Percentiles rank a stretch among this genome's conserved stretches.
These are phyloP conservation scores for Ceratocystis destructans DNA, from an alignment of 2,329 filamentous ascomycete species.

Conservation along the genomic window DNA sequence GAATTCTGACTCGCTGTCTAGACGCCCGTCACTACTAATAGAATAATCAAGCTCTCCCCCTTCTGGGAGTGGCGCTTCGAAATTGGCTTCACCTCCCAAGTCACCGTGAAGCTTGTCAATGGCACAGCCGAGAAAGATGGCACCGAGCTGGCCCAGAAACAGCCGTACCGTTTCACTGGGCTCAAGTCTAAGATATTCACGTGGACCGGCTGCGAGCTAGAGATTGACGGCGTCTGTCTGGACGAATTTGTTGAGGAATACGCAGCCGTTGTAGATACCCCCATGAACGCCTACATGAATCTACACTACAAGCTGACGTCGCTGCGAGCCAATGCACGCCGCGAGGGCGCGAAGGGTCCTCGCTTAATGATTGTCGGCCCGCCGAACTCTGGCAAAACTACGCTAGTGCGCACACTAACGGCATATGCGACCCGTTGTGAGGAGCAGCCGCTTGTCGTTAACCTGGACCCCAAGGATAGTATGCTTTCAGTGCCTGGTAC, in stretches of 20 bases:
- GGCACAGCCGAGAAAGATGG: slow-evolving; percentile 91
- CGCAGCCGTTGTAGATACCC: slow-evolving; percentile 59
- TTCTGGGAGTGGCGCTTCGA: slow-evolving; percentile 71
- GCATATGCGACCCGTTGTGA: slow-evolving; percentile 65
- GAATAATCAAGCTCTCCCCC: slow-evolving; percentile 41
- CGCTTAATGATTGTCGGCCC: slow-evolving; percentile 75
- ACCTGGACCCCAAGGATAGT: slow-evolving; percentile 69
- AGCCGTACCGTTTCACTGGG: slow-evolving; percentile 67
- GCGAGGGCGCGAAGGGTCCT: slow-evolving; percentile 45
- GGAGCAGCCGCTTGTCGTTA: slow-evolving; percentile 67
- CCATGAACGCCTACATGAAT: slow-evolving; percentile 68
- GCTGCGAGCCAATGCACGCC: slow-evolving; percentile 48
- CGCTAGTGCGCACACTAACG: slow-evolving; percentile 59
- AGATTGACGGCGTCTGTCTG: slow-evolving; percentile 51
- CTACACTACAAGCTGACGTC: slow-evolving; percentile 75
- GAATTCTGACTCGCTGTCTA: neutral
- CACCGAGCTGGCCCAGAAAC: slow-evolving; percentile 73
- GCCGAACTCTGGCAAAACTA: slow-evolving; percentile 70
- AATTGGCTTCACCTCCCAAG: slow-evolving; percentile 37
- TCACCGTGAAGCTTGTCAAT: slow-evolving; percentile 49
- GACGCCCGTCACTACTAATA: slow-evolving; percentile 26
- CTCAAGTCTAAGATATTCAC: slow-evolving; percentile 81
- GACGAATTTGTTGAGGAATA: slow-evolving; percentile 47
- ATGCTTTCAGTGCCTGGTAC: slow-evolving; percentile 67
- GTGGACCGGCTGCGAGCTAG: slow-evolving; percentile 78